Evolutionary conservation across 768 basidiomycete genomes (phyloP), one percentile per base, ranked within the genome.

Genomic region (Tylopilus plumbeoviolaceoides): DNA sequence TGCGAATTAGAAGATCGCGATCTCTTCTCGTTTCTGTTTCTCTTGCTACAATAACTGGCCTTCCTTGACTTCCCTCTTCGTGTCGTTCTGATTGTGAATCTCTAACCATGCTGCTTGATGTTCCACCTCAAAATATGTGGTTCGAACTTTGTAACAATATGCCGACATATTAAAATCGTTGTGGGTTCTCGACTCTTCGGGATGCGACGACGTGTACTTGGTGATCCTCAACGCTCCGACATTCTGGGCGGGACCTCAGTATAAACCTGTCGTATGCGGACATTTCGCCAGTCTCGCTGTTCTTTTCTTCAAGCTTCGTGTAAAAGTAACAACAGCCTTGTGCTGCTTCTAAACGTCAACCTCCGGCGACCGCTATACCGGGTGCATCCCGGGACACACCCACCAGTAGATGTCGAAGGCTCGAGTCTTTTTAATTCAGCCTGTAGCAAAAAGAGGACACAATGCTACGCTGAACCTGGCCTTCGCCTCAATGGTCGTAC

Each of bases 261-360:
- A 51, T 1, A 43, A 40, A 5, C 23, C 15, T 21, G 20, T 53
- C 45, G 9, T 38, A 31, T 6, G 25, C 21, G 5, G 0, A 9
- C 25, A 39, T 14, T 9, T 2, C 12, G 18, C 31, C 12, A 12
- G 11, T 12, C 4, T 33, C 31, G 10, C 12, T 11, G 31, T 7
- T 15, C 1, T 10, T 6, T 21, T 9, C 15, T 4, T 5, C 1
- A 1, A 6, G 15, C 20, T 14, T 39, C 15, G 18, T 33, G 18
- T 61, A 44, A 4, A 59, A 54, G 36, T 61, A 47, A 0, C 0
- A 8, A 27, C 61, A 54, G 7, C 27, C 50, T 7, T 57, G 28
- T 17, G 48, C 50, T 11, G 47, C 5, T 5, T 58, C n/a, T 50
- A 17, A 57, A 57, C 27, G 7, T 5, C 1, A 53, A 25, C 28